Percentiles rank a stretch among this genome's conserved stretches.
Evolutionary conservation across 2,329 filamentous ascomycete species (phyloP).

Genomic region (Penicillium corylophilum): DNA sequence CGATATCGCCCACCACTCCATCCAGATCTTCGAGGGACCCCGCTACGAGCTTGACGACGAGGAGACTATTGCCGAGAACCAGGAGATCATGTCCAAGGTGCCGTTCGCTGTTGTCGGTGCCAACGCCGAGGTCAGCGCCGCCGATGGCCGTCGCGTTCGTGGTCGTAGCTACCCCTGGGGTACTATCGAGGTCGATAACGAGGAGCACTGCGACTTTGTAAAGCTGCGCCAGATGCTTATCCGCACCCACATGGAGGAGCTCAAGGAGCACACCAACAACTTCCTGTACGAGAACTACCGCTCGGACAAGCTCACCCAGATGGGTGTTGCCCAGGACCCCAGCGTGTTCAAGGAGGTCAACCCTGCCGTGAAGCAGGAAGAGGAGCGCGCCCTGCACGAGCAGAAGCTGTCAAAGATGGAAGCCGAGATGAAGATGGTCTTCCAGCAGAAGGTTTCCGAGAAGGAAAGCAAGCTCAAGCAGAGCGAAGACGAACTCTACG

Average conservation of each 20-base stretch:
- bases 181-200: constrained; percentile 98
- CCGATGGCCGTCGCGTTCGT: constrained; percentile 92
- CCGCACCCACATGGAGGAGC: constrained; percentile 99
- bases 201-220: constrained; percentile 99
- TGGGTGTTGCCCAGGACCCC: constrained; percentile 98
- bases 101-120: constrained; percentile 97
- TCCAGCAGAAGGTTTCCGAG: constrained; percentile 99
- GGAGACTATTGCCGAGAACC: constrained; percentile 99
- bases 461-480: constrained; percentile 99
- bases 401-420: constrained; percentile 99
- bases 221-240: constrained; percentile 99
- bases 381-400: constrained; percentile 96
- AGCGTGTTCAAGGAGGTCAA: constrained; percentile 99
- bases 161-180: constrained; percentile 98
- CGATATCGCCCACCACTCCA: constrained; percentile 94
- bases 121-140: constrained; percentile 86
- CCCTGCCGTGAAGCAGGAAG: constrained; percentile 99
- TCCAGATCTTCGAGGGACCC: constrained; percentile 98
- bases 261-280: constrained; percentile 99
- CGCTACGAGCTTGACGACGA: constrained; percentile 98
- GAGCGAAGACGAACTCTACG: constrained; percentile 98
- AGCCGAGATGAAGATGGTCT: constrained; percentile 99
- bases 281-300: constrained; percentile 98
- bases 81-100: constrained; percentile 99
- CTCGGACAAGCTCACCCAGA: constrained; percentile 96